phyloP scores from a whole-genome alignment of 495 filamentous ascomycete genomes.

The Lophiostoma macrostomum region DNA sequence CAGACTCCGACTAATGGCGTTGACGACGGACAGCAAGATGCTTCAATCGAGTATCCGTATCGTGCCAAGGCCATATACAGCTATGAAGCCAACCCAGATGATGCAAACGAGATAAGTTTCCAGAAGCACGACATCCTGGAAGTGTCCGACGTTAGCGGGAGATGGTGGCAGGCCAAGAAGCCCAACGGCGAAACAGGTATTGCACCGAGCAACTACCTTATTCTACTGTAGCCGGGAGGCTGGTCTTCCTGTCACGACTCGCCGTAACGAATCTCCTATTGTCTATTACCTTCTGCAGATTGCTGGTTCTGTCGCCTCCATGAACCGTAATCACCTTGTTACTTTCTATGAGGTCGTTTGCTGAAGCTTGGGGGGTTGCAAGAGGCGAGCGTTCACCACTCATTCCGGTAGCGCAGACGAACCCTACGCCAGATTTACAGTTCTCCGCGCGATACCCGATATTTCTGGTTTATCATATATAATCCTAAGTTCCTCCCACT shows the following conservation, averaged over 20 bases:
- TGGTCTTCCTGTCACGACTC: slow-evolving; percentile 31
- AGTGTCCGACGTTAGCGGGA: slow-evolving; percentile 91
- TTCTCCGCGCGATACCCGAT: slow-evolving; percentile 25
- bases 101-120: slow-evolving; percentile 97
- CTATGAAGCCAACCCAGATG: slow-evolving; percentile 97
- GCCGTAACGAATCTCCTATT: slow-evolving; percentile 15
- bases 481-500: slow-evolving; percentile 1
- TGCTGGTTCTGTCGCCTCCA: not conserved
- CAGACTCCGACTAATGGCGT: slow-evolving; percentile 27
- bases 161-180: slow-evolving; percentile 99
- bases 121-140: slow-evolving; percentile 94
- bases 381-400: too few species aligned
- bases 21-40: slow-evolving; percentile 14
- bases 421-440: slow-evolving; percentile 1
- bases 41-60: slow-evolving; percentile 91
- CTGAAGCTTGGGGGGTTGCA: slow-evolving; percentile 10
- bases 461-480: slow-evolving; percentile 15
- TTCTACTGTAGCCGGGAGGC: slow-evolving; percentile 65
- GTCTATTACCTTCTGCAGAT: slow-evolving; percentile 21
- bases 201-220: slow-evolving; percentile 96
- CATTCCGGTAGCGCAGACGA: too few species aligned
- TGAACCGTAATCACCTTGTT: not conserved
- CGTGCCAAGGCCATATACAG: slow-evolving; percentile 97
- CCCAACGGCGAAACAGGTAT: slow-evolving; percentile 93
- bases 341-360: too few species aligned